Conservation (phyloP, 257 asterid genomes). For the Salvia miltiorrhiza region DNA sequence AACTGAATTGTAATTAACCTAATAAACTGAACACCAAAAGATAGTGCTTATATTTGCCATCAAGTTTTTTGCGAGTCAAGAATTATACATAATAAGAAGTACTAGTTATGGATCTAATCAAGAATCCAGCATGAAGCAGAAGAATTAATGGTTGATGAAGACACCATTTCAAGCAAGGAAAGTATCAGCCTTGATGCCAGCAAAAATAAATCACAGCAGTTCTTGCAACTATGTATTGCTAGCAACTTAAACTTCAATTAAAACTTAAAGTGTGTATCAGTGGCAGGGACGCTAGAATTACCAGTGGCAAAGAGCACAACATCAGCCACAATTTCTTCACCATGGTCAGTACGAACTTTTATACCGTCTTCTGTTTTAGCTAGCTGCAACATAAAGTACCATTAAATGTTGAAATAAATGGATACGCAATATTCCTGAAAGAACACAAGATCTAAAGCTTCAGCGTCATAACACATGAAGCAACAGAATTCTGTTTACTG, state of each 20-base stretch:
- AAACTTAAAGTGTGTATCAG: neutral
- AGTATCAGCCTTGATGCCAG: neutral
- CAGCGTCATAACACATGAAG: neutral
- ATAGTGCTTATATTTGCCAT: neutral
- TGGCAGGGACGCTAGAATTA: constrained; percentile 31
- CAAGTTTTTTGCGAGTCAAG: neutral
- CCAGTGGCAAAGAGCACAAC: constrained; percentile 99
- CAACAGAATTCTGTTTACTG: neutral
- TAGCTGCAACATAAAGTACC: constrained; percentile 51
- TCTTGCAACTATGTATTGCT: neutral
- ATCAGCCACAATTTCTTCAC: constrained; percentile 84
- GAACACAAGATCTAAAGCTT: neutral
- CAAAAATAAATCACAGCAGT: neutral
- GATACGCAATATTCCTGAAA: neutral
- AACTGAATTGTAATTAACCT: neutral
- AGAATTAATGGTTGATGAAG: neutral
- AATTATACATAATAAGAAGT: neutral
- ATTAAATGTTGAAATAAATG: constrained; percentile 4
- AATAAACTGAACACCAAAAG: neutral
- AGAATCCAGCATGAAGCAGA: neutral
- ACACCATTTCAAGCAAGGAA: neutral
- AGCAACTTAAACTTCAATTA: neutral
- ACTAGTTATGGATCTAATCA: neutral
- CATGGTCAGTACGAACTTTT: constrained; percentile 74
- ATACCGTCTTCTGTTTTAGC: constrained; percentile 72